Percentiles rank a stretch among this genome's conserved stretches.
Conservation (phyloP, 768 basidiomycete genomes). For the Hirschioporus abietinus region DNA sequence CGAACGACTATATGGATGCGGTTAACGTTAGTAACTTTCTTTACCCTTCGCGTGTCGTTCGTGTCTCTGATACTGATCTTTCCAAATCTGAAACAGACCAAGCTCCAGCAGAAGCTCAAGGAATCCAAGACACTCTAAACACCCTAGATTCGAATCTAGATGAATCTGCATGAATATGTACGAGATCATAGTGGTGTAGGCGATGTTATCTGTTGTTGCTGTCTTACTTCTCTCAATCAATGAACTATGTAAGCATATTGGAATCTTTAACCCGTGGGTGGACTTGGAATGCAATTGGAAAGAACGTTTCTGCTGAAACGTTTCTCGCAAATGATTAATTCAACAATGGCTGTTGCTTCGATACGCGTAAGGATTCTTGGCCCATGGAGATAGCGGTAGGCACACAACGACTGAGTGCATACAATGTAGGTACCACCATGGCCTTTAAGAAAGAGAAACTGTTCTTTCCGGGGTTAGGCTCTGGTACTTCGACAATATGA, state of each 20-base stretch:
- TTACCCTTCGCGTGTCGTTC: not conserved
- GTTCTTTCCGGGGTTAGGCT: too few relatives aligned
- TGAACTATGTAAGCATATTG: not conserved
- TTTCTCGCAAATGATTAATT: not conserved
- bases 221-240: not conserved
- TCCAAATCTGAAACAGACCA: not conserved
- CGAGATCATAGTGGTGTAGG: not conserved
- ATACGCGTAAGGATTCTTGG: not conserved
- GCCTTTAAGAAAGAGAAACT: too few relatives aligned
- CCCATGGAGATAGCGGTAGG: too few relatives aligned
- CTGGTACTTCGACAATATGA: too few relatives aligned
- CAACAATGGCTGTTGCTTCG: not conserved
- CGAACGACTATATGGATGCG: constrained; percentile 88
- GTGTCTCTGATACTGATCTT: not conserved
- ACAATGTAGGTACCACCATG: too few relatives aligned
- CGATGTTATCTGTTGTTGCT: not conserved
- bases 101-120: not conserved
- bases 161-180: not conserved
- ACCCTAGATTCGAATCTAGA: not conserved
- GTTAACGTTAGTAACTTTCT: constrained; percentile 60
- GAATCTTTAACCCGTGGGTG: not conserved
- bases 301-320: not conserved
- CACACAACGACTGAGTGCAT: too few relatives aligned
- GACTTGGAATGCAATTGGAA: not conserved
- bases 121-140: not conserved